phyloP scores from a whole-genome alignment of 176 grass and related monocot genomes.

The Oryza australiensis region DNA sequence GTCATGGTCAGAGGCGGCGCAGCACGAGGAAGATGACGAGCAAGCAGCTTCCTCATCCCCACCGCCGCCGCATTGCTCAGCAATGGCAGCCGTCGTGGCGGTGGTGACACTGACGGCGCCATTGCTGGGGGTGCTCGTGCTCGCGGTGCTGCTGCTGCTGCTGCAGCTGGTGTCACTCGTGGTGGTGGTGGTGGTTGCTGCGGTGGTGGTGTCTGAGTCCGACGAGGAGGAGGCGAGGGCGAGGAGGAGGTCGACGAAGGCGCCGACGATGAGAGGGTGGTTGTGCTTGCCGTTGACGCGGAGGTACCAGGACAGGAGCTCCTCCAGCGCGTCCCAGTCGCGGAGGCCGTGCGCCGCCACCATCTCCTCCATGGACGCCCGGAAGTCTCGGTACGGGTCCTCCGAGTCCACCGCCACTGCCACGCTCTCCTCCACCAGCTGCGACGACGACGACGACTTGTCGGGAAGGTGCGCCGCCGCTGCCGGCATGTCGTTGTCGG shows the following conservation, averaged over 20 bases:
- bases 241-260: slow-evolving; percentile 74
- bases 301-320: slow-evolving; percentile 80
- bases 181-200: not conserved
- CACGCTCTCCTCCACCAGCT: slow-evolving; percentile 54
- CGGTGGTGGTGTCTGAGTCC: not conserved
- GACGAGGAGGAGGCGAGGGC: slow-evolving; percentile 5
- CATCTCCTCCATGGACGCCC: slow-evolving; percentile 95
- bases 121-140: slow-evolving; percentile 9
- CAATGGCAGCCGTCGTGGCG: not conserved
- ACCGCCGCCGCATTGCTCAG: not conserved
- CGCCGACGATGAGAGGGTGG: slow-evolving; percentile 65
- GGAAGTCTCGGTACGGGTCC: slow-evolving; percentile 81
- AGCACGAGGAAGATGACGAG: slow-evolving; percentile 27
- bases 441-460: not conserved
- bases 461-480: not conserved
- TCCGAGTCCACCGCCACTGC: slow-evolving; percentile 66
- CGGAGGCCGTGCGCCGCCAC: slow-evolving; percentile 68
- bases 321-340: slow-evolving; percentile 65
- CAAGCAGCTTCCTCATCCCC: not conserved
- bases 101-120: too few relatives aligned
- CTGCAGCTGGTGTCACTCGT: not conserved
- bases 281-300: slow-evolving; percentile 62
- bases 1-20: not conserved
- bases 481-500: not conserved
- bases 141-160: not conserved